Percentiles rank a stretch among this genome's conserved stretches.
Evolutionary conservation across 331 rosid species (phyloP).

Genomic region (Telfairia occidentalis): DNA sequence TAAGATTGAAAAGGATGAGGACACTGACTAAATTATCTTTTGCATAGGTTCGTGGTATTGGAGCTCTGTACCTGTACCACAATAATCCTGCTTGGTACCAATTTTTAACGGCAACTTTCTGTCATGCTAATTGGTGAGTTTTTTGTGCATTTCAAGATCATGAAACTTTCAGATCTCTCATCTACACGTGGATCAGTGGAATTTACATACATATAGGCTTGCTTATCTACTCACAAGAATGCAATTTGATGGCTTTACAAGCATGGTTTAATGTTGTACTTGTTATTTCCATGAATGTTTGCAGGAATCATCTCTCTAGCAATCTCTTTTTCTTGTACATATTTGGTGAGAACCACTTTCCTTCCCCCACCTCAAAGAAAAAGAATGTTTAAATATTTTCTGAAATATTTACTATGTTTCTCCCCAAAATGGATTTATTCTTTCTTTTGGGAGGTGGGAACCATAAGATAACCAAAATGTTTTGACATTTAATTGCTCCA

Average conservation of each 20-base stretch:
- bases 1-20: neutral
- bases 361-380: neutral
- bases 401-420: neutral
- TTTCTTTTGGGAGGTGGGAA: neutral
- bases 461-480: neutral
- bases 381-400: neutral
- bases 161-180: neutral
- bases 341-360: conserved; percentile 55
- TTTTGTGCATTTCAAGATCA: neutral
- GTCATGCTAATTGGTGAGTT: conserved; percentile 93
- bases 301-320: conserved; percentile 98
- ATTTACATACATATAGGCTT: neutral
- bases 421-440: neutral
- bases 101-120: conserved; percentile 85
- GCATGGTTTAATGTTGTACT: conserved; percentile 14
- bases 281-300: conserved; percentile 7
- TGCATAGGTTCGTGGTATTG: conserved; percentile 45
- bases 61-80: conserved; percentile 60
- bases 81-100: conserved; percentile 78
- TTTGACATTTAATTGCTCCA: conserved; percentile 4
- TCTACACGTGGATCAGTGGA: neutral
- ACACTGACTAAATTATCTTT: neutral
- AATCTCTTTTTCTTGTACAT: conserved; percentile 93
- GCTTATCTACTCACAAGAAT: neutral
- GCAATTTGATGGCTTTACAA: neutral